A percentile compares a stretch with the other conserved stretches of the same genome.
Evolutionary conservation across 2,329 filamentous ascomycete species (phyloP).

Genomic region (Phaeoacremonium minimum): DNA sequence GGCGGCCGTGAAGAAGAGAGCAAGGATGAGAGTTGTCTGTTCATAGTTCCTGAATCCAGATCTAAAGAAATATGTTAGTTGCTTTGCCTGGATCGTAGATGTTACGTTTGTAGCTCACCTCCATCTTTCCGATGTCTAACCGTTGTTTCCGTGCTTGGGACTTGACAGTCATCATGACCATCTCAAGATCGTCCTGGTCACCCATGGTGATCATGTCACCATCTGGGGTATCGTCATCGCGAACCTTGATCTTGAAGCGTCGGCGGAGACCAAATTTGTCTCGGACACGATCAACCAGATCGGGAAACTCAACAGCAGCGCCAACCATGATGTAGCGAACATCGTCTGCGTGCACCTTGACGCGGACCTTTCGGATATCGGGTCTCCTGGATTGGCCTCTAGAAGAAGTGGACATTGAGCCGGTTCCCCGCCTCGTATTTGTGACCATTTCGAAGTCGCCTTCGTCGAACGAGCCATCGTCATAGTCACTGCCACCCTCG

Average conservation of each 20-base stretch:
- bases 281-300: constrained; percentile 74
- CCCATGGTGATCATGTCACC: constrained; percentile 96
- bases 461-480: constrained; percentile 67
- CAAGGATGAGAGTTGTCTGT: constrained; percentile 6
- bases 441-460: constrained; percentile 77
- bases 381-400: constrained; percentile 55
- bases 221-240: constrained; percentile 70
- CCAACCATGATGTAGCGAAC: constrained; percentile 89
- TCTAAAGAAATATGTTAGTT: constrained; percentile 18
- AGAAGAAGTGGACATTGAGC: constrained; percentile 42
- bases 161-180: constrained; percentile 71
- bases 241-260: constrained; percentile 84
- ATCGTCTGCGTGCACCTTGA: constrained; percentile 90
- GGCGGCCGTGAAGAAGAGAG: constrained; percentile 2
- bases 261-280: constrained; percentile 79
- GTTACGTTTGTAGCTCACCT: constrained; percentile 57
- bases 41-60: constrained; percentile 27
- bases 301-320: constrained; percentile 66
- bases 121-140: constrained; percentile 86
- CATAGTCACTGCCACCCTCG: constrained; percentile 68
- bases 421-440: constrained; percentile 38
- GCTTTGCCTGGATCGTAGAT: not conserved
- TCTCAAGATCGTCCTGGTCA: constrained; percentile 92
- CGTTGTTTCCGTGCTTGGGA: constrained; percentile 67
- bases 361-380: constrained; percentile 73